Conservation (phyloP, 441 rosid species). For the Codiaeum variegatum region DNA sequence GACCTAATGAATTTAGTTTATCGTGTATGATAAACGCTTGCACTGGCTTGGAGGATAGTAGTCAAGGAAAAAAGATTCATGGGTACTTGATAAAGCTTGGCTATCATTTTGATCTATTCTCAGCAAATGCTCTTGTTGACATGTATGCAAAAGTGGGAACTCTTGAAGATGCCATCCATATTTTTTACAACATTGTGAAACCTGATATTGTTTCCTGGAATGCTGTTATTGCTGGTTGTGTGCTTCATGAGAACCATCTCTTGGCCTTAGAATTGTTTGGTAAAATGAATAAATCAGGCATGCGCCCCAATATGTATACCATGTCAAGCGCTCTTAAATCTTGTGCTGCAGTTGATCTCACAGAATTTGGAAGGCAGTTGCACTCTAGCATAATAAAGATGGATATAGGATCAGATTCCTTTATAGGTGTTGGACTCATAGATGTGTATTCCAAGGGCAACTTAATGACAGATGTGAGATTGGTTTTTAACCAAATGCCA, state of each 20-base stretch:
- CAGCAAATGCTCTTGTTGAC: conserved; percentile 63
- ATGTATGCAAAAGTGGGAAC: conserved; percentile 62
- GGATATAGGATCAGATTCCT: conserved; percentile 41
- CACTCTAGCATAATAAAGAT: conserved; percentile 47
- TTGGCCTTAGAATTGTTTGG: conserved; percentile 40
- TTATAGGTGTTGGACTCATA: conserved; percentile 56
- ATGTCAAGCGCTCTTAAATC: conserved; percentile 62
- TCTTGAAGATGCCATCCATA: conserved; percentile 40
- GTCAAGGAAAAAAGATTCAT: conserved; percentile 48
- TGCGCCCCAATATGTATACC: conserved; percentile 49
- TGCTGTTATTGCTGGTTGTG: conserved; percentile 61
- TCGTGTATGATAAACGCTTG: conserved; percentile 64
- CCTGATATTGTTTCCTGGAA: conserved; percentile 76
- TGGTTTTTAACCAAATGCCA: conserved; percentile 39
- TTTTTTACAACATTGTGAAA: conserved; percentile 40
- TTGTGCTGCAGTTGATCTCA: conserved; percentile 41
- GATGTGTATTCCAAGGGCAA: conserved; percentile 56
- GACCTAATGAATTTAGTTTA: conserved; percentile 63
- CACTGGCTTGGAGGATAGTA: conserved; percentile 43
- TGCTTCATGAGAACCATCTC: conserved; percentile 39
- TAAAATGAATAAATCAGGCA: conserved; percentile 41
- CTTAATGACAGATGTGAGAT: conserved; percentile 39
- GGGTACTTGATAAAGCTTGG: conserved; percentile 54
- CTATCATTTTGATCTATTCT: conserved; percentile 46
- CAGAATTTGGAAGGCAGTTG: conserved; percentile 49